Conservation (phyloP, 495 filamentous ascomycete species). For the Thozetella sp. region DNA sequence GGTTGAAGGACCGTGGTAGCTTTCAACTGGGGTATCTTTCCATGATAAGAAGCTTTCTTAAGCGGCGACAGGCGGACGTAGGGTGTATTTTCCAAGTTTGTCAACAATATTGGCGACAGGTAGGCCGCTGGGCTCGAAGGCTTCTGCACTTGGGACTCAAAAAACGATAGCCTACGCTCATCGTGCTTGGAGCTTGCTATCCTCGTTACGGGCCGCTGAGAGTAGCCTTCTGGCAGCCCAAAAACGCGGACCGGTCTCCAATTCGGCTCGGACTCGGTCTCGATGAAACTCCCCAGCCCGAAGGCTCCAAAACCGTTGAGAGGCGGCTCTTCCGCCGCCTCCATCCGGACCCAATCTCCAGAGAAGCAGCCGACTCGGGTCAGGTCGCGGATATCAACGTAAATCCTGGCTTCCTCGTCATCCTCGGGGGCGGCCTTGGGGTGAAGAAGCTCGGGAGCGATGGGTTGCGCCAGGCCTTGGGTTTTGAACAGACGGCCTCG, state of each 20-base stretch:
- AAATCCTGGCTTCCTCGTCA: constrained; percentile 86
- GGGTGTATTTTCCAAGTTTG: constrained; percentile 77
- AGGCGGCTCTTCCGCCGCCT: constrained; percentile 68
- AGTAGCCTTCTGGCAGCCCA: constrained; percentile 75
- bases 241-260: constrained; percentile 85
- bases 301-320: constrained; percentile 58
- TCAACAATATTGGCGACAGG: constrained; percentile 81
- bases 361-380: constrained; percentile 94
- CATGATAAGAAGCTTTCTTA: constrained; percentile 39
- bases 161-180: constrained; percentile 53
- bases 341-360: constrained; percentile 94
- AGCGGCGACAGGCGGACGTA: constrained; percentile 73
- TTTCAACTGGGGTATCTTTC: constrained; percentile 42
- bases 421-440: constrained; percentile 76
- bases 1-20: constrained; percentile 65
- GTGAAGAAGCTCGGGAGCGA: constrained; percentile 79
- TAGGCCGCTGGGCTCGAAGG: constrained; percentile 64
- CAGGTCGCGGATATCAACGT: constrained; percentile 82
- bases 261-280: constrained; percentile 42
- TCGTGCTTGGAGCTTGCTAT: constrained; percentile 51
- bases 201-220: constrained; percentile 51
- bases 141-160: constrained; percentile 54
- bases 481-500: constrained; percentile 70
- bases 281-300: constrained; percentile 51
- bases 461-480: constrained; percentile 69